Conservation (phyloP, 83 land plant genomes). For the Larix sibirica region DNA sequence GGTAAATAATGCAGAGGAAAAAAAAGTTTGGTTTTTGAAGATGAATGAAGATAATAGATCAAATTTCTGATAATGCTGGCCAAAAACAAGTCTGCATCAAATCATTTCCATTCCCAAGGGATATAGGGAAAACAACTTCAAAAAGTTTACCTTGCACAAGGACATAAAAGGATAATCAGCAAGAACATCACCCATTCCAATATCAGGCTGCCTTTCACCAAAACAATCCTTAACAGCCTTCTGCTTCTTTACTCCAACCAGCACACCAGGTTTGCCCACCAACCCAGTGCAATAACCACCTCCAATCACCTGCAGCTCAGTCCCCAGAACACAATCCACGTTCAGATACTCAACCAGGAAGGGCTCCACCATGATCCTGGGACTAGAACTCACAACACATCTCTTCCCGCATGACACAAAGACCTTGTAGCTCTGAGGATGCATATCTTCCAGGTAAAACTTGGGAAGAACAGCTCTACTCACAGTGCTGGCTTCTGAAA, state of each 20-base stretch:
- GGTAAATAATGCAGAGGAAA: too few species aligned
- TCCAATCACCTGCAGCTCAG: slow-evolving; percentile 52
- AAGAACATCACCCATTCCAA: slow-evolving; percentile 51
- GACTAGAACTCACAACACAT: slow-evolving; percentile 58
- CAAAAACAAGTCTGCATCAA: too few species aligned
- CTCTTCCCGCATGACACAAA: slow-evolving; percentile 33
- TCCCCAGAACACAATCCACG: slow-evolving; percentile 56
- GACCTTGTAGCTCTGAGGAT: slow-evolving; percentile 38
- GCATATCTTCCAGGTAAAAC: slow-evolving; percentile 73
- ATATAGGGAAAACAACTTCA: not conserved
- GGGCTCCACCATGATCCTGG: slow-evolving; percentile 73
- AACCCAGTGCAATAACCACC: slow-evolving; percentile 50
- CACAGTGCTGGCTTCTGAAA: slow-evolving; percentile 39
- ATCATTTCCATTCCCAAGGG: not conserved
- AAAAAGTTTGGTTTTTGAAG: too few species aligned
- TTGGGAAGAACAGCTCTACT: slow-evolving; percentile 77
- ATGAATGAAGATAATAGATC: too few species aligned
- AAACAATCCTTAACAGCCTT: slow-evolving; percentile 27
- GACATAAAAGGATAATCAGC: slow-evolving; percentile 54
- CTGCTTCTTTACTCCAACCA: slow-evolving; percentile 30
- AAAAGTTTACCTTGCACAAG: slow-evolving; percentile 64
- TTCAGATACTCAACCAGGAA: slow-evolving; percentile 63
- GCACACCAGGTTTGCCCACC: slow-evolving; percentile 25
- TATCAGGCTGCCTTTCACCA: slow-evolving; percentile 52
- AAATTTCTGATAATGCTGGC: too few species aligned